Evolutionary conservation across 805 yeast species (phyloP), one percentile per base, ranked within the genome.

Genomic region (Candida incommunis): DNA sequence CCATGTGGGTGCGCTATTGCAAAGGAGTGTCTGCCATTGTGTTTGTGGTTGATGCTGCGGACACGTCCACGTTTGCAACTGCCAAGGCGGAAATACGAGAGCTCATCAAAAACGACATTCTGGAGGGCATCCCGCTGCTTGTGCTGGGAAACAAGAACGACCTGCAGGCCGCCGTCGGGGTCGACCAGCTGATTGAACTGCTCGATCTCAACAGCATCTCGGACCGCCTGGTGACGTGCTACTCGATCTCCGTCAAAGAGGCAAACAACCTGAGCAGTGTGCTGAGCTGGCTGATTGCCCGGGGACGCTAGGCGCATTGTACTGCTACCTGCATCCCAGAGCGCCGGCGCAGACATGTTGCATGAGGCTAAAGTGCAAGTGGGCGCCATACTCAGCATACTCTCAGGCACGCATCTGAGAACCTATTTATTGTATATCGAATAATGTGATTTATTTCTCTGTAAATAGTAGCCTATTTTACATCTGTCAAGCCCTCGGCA

Each of bases 1-100:
- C 63, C 23, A 61, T 62, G 67, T 62, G 67, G 67, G 67, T 63
- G 41, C 53, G 67, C 20, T 62, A 62, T 45, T 62, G 67, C 47
- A 53, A 59, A 42, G 66, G 65, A 9, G 64, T 59, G 43, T 54
- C 53, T 43, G 65, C 65, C 13, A 62, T 62, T 29, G 52, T 61
- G 54, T 62, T 62, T 47, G 59, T 62, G 16, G 60, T 62, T 11
- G 66, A 62, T 46, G 48, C 64, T 1, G 64, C 67, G 11, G 66
- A 62, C 47, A 52, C 57, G 7, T 51, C 59, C 11, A 51, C 55
- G 15, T 40, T 61, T 25, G 54, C 50, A 21, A 47, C 54, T 20
- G 67, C 65, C 21, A 56, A 61, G 42, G 47, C 46, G 27, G 65
- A 63, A 43, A 50, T 62, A 45, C 62, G 59, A 44, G 49, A 53